Evolutionary conservation across 345 rosid genomes (phyloP).

Genomic region (Arabidopsis thaliana): TAIR10.1 NC_003074.8:4369001-4369500

Average conservation of each 20-base stretch:
- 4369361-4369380: neutral
- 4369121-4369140: neutral
- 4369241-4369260: neutral
- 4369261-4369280: neutral
- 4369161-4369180: conserved; percentile 19
- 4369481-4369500: neutral
- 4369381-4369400: too few species aligned
- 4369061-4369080: conserved; percentile 7
- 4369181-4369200: neutral
- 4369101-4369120: neutral
- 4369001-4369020: conserved; percentile 4
- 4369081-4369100: neutral
- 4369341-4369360: conserved; percentile 3
- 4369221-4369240: neutral
- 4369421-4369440: neutral
- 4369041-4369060: conserved; percentile 23
- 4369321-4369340: neutral
- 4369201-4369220: neutral
- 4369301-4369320: neutral
- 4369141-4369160: conserved; percentile 6
- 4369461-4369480: neutral
- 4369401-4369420: neutral
- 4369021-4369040: neutral
- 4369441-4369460: neutral
- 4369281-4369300: conserved; percentile 3